Evolutionary conservation across 2,329 filamentous ascomycete species (phyloP), one percentile per base, ranked within the genome.

Genomic region (Colletotrichum sp.): DNA sequence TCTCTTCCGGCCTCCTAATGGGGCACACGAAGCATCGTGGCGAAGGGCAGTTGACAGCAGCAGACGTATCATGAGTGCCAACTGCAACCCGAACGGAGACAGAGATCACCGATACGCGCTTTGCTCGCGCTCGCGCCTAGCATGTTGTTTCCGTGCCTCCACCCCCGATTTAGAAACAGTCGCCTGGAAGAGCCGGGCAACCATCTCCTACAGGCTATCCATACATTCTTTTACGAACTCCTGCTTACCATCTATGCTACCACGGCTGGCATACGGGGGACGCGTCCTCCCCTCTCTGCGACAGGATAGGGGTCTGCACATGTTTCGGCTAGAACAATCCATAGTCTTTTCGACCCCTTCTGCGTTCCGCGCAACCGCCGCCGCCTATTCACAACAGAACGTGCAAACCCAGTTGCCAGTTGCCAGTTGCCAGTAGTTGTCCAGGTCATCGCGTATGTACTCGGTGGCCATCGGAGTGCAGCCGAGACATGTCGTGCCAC

Each of bases 261-360:
- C 21, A 34, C 14, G 10, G 18, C 48, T 16, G 67, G 59, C 34
- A 68, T 30, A 24, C n/a, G 39, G 61, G 72, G 68, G 30, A 39
- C 52, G 60, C 59, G 57, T 52, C 32, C 36, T 74, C 57, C 57
- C 28, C 26, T 61, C 66, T 74, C 43, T 59, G 67, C 59, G 57
- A 68, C 69, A 48, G n/a, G 28, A 68, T 64, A 68, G 69, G 73
- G 69, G 69, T 64, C 68, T 52, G 24, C 36, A 34, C 14, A 24
- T 73, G 73, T 75, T 75, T 75, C 73, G 70, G 70, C 73, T 68
- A 68, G 73, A 32, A 75, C 69, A 73, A 63, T 61, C 26, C 63
- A 68, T 72, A 28, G 39, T 68, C 43, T 48, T 64, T 52, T 48
- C 14, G 68, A 4, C 55, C 36, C 68, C 34, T 52, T 64, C 39